Evolutionary conservation across 768 basidiomycete genomes (phyloP), one percentile per base, ranked within the genome.

Genomic region (Hemileccinum impolitum): DNA sequence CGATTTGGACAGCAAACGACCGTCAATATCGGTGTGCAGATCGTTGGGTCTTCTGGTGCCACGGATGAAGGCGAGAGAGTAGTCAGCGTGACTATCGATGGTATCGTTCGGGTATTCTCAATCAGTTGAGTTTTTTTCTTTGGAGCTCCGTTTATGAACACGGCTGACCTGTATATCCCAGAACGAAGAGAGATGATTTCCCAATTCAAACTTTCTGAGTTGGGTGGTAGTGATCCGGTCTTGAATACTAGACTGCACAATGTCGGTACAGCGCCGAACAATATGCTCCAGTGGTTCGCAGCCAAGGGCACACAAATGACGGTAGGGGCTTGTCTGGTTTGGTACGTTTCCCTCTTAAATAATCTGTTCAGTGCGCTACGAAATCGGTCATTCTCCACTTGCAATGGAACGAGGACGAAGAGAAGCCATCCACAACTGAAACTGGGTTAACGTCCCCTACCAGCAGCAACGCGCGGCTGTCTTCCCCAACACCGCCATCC

Each of bases 281-380:
- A 90, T 64, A 90, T 90, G 90, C 73, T 93, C 11, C 90, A 93
- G 80, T 93, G 90, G 90, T 93, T 94, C 63, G 90, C 90, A 6
- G 90, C 91, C 1, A 90, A 92, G 56, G 91, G 90, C 1, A 80
- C 82, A 5, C 88, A 90, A 61, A 93, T 94, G 85, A 94, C 92
- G 25, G 91, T 91, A 61, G 35, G 81, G 69, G 10, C 37, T 26
- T 26, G 36, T 28, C 23, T 37, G 17, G 1, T 17, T n/a, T 28
- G 13, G 3, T 25, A 10, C 28, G n/a, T 0, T 30, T 44, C 26
- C 12, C 1, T 44, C 45, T 32, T 30, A 34, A 9, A n/a, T 17
- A 18, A 5, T n/a, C 11, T 40, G 32, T 8, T 17, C 45, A 91
- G 90, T 93, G 90, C 58, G 90, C 90, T 2, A 93, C 90, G 0